Base-by-base conservation (phyloP, 2,329 filamentous ascomycete species). In the Metarhizium rileyi region DNA sequence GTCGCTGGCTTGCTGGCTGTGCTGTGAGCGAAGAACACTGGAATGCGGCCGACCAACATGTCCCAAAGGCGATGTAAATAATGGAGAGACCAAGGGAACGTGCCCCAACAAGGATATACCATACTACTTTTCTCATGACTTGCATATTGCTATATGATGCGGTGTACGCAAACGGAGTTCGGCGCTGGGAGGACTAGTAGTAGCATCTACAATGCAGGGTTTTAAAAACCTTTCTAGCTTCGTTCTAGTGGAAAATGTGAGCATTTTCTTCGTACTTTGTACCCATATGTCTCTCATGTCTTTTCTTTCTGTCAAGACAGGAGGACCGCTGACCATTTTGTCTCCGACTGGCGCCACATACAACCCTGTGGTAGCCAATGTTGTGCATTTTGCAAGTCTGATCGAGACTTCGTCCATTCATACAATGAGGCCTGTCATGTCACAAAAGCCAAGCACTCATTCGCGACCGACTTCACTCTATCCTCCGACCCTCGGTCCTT, bases 391-490 rank as follows among this genome's bases (percentile, higher is more conserved):
- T 42, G 38, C 20, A 3, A 42, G 18, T 42, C 35, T 38, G 10
- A 16, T 18, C n/a, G 14, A 36, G 14, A 22, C 20, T 40, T 36
- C 16, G 5, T 36, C 33, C n/a, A 36, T 36, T 5, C 16, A 36
- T 12, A 40, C 47, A 41, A 43, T 25, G 27, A 25, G n/a, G n/a
- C n/a, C 35, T 18, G 20, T 33, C 16, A 51, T 38, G 48, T 46
- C 23, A 38, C 12, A 47, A 49, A 45, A 18, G 44, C 50, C 18
- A 73, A 56, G 53, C 72, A 75, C 58, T 79, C 76, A 8, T 66
- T 63, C 0, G 70, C 71, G 18, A 75, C 59, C n/a, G 63, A 61
- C 60, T 70, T 71, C 23, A 80, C 69, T 25, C 75, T 66, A 10
- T 67, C 65, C 52, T 81, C 78, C 0, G 62, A 58, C 12, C 69